phyloP scores from a whole-genome alignment of 2,329 filamentous ascomycete genomes.

The Colletotrichum zoysiae region DNA sequence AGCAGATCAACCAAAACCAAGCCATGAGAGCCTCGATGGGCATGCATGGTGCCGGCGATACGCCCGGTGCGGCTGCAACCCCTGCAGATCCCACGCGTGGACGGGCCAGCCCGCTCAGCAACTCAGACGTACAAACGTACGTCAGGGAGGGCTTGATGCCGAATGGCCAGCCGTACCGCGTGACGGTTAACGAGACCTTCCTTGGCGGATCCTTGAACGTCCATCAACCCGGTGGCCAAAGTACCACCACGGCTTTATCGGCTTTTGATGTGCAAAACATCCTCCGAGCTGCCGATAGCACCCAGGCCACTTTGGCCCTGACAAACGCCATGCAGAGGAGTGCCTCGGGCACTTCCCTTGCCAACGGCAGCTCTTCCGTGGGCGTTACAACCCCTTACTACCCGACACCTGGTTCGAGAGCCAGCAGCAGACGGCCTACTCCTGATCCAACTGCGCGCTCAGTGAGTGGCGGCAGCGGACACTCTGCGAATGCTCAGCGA shows the following conservation, averaged over 20 bases:
- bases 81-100: constrained; percentile 44
- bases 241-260: constrained; percentile 48
- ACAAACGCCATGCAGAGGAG: constrained; percentile 65
- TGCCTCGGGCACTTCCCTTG: constrained; percentile 60
- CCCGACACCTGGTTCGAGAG: constrained; percentile 52
- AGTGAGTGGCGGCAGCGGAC: constrained; percentile 47
- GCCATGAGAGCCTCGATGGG: constrained; percentile 55
- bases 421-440: constrained; percentile 61
- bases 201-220: constrained; percentile 25
- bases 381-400: constrained; percentile 59
- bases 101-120: constrained; percentile 49
- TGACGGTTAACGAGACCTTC: constrained; percentile 43
- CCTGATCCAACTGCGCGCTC: constrained; percentile 57
- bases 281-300: constrained; percentile 59
- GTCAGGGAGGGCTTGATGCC: constrained; percentile 40
- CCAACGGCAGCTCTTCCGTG: constrained; percentile 53
- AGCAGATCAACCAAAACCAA: constrained; percentile 60
- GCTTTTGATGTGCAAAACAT: constrained; percentile 61
- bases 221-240: constrained; percentile 30
- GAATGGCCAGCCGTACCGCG: constrained; percentile 42
- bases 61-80: constrained; percentile 44
- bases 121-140: constrained; percentile 38
- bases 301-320: constrained; percentile 57
- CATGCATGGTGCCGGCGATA: constrained; percentile 56
- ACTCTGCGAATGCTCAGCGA: constrained; percentile 43